Evolutionary conservation across 805 yeast genomes (phyloP).

Genomic region (Cyberlindnera euphorbiae): DNA sequence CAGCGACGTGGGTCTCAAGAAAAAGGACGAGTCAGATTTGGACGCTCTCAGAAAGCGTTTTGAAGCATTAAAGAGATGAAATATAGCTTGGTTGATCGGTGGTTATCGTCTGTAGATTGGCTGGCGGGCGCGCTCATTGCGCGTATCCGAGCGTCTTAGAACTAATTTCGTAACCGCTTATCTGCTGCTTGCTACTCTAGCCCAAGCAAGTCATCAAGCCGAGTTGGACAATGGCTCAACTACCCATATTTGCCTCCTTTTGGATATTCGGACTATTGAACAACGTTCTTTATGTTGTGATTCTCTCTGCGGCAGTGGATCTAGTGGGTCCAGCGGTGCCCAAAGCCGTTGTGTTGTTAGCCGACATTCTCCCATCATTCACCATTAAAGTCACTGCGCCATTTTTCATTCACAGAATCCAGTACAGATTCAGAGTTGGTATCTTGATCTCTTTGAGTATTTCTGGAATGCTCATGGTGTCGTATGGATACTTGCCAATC

Average conservation of each 20-base stretch:
- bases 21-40: conserved; percentile 41
- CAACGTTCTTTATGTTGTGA: conserved; percentile 87
- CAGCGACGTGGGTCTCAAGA: conserved; percentile 20
- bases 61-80: conserved; percentile 63
- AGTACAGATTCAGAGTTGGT: conserved; percentile 52
- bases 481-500: conserved; percentile 30
- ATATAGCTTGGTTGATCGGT: background rate
- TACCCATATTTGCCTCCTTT: conserved; percentile 48
- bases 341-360: conserved; percentile 77
- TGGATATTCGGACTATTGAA: conserved; percentile 84
- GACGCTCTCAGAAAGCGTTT: conserved; percentile 67
- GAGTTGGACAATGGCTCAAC: too few relatives aligned
- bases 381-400: conserved; percentile 70
- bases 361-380: conserved; percentile 85
- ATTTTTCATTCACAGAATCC: conserved; percentile 63
- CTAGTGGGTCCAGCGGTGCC: conserved; percentile 81
- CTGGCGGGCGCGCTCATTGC: too few relatives aligned
- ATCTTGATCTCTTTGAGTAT: conserved; percentile 54
- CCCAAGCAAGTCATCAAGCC: too few relatives aligned
- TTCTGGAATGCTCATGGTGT: conserved; percentile 68
- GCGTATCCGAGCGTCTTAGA: too few relatives aligned
- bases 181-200: background rate
- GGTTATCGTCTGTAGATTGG: background rate
- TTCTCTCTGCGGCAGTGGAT: conserved; percentile 88
- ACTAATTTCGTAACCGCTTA: background rate